Base-by-base conservation (phyloP, 78 protist genomes). In the slime mould (Dictyostelium discoideum) region DNA sequence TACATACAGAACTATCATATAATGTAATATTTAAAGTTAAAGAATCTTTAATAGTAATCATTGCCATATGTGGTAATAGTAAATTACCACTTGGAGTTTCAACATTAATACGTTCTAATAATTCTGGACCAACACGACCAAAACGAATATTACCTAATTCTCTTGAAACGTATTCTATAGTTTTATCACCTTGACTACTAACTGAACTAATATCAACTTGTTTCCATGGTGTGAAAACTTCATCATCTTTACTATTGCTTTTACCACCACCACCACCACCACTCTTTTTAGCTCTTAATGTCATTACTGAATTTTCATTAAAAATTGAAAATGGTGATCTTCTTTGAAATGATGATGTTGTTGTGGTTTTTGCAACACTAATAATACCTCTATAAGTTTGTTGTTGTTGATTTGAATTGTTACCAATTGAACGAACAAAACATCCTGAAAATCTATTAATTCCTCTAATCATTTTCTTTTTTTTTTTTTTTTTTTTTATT, bases 91-190 rank as follows among this genome's bases (percentile, higher is more conserved):
- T 37, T 42, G 94, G 94, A 5, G 94, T 88, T n/a, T 87, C 93
- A n/a, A 87, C 93, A 16, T 16, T 60, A 46, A 87, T 80, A 24
- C 82, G 57, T 24, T 81, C 94, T 9, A 88, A 60, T 26, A 88
- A 18, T 42, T 88, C 94, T 40, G 94, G 86, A 78, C 94, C 86
- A 16, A 80, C 78, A 60, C 94, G 54, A 22, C 94, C 94, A 80
- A 42, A 63, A 32, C 94, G 32, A 65, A 88, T 88, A 42, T 80
- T 67, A 32, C 87, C 42, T 57, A 67, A 81, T 26, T 80, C 83
- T 29, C 86, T 57, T 14, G 39, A 29, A 6, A 88, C 1, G 32
- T 65, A 80, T 22, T 88, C 94, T 1, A 88, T 46, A 1, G 94
- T 80, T 3, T 50, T 29, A 46, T 88, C 94, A 63, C 86, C 69